These are phyloP conservation scores for Globisporangium splendens DNA, from an alignment of 352 stramenopile genomes.

Conservation along the genomic window DNA sequence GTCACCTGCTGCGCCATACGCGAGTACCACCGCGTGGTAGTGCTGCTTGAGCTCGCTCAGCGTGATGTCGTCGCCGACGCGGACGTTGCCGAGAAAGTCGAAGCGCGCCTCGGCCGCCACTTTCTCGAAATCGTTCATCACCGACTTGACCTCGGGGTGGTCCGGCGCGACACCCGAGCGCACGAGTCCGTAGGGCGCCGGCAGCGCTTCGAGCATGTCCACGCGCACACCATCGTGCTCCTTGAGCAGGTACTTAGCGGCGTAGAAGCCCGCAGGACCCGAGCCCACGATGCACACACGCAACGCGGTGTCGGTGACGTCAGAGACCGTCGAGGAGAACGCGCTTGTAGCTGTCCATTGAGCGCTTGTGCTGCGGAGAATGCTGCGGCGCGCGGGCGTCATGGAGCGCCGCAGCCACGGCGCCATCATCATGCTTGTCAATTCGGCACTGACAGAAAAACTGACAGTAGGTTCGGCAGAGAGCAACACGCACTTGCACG, in stretches of 20 bases:
- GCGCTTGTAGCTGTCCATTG: too few relatives aligned
- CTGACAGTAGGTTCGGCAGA: too few relatives aligned
- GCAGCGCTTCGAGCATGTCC: conserved; percentile 93
- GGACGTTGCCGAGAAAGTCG: conserved; percentile 89
- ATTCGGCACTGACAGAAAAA: too few relatives aligned
- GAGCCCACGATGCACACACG: conserved; percentile 90
- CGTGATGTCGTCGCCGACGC: conserved; percentile 82
- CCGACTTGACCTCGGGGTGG: conserved; percentile 98
- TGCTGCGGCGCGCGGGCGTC: too few relatives aligned
- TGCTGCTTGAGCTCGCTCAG: conserved; percentile 83
- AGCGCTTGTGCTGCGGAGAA: too few relatives aligned
- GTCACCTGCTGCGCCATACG: conserved; percentile 94
- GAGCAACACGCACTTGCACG: too few relatives aligned
- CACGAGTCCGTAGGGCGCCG: conserved; percentile 95
- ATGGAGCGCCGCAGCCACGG: too few relatives aligned
- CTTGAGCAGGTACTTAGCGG: conserved; percentile 94
- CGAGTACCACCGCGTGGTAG: conserved; percentile 95
- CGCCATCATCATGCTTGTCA: too few relatives aligned
- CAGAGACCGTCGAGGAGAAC: neutral
- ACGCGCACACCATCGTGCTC: conserved; percentile 54
- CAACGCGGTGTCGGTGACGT: conserved; percentile 6
- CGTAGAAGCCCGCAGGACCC: conserved; percentile 91
- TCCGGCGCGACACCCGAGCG: conserved; percentile 96
- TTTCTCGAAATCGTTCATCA: conserved; percentile 96
- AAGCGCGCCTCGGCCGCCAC: conserved; percentile 81